Evolutionary conservation across 345 rosid genomes (phyloP).

Genomic region (Eucalyptus cladocalyx): DNA sequence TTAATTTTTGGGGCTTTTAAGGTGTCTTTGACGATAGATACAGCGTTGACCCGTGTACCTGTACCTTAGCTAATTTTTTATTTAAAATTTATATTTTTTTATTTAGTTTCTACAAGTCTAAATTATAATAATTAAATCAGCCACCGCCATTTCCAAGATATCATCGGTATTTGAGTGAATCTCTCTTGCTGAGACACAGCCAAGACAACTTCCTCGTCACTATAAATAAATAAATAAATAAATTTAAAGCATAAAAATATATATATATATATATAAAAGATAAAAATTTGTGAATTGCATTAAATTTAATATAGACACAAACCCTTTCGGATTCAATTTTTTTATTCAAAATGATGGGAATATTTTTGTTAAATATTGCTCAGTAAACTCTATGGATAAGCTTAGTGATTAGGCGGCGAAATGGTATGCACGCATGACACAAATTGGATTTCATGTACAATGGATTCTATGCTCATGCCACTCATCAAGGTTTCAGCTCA

Average conservation of each 20-base stretch:
- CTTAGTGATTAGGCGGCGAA: neutral
- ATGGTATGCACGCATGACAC: neutral
- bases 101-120: neutral
- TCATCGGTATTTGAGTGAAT: neutral
- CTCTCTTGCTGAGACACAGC: neutral
- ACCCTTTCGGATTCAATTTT: neutral
- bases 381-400: neutral
- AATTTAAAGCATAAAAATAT: too few relatives aligned
- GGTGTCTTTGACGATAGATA: neutral
- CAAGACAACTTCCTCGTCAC: neutral
- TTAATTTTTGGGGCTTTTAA: neutral
- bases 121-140: neutral
- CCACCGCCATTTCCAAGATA: neutral
- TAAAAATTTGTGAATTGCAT: neutral
- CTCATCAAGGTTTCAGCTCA: too few relatives aligned
- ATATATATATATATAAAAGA: neutral
- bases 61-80: neutral
- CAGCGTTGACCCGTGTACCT: neutral
- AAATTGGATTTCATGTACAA: too few relatives aligned
- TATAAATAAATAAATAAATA: neutral
- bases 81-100: neutral
- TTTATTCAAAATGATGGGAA: neutral
- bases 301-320: neutral
- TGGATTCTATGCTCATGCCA: neutral
- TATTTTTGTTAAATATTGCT: neutral